A percentile compares a stretch with the other conserved stretches of the same genome.
phyloP scores from a whole-genome alignment of 1,284 basidiomycete species.

The Waitea zeae region DNA sequence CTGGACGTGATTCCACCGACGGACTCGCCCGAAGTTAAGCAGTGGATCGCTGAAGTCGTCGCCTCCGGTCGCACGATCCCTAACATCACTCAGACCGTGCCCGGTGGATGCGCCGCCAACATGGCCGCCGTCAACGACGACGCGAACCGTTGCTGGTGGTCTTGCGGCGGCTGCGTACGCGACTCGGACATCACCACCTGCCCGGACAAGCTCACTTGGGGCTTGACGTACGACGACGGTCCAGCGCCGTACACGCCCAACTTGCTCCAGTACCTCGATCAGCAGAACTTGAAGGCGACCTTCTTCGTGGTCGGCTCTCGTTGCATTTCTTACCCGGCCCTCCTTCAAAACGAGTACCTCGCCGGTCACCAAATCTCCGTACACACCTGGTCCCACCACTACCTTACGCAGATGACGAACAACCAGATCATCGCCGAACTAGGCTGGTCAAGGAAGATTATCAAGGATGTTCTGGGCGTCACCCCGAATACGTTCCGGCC shows the following conservation, averaged over 20 bases:
- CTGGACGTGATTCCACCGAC: constrained; percentile 52
- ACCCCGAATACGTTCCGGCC: constrained; percentile 51
- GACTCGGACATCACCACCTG: constrained; percentile 55
- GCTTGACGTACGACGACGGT: constrained; percentile 59
- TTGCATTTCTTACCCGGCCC: constrained; percentile 38
- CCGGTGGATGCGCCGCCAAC: constrained; percentile 50
- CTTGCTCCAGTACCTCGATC: constrained; percentile 50
- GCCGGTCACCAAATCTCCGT: constrained; percentile 50
- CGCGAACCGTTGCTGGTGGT: constrained; percentile 67
- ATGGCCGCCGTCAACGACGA: constrained; percentile 31
- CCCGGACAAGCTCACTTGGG: constrained; percentile 59
- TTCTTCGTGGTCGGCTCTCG: constrained; percentile 83
- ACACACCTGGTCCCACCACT: constrained; percentile 52
- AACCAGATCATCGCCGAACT: constrained; percentile 81
- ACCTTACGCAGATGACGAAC: constrained; percentile 29
- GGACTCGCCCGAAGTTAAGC: constrained; percentile 50
- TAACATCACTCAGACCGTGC: constrained; percentile 24
- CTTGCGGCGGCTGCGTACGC: constrained; percentile 62
- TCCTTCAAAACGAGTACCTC: constrained; percentile 59
- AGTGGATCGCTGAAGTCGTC: constrained; percentile 51
- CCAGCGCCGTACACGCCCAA: constrained; percentile 72
- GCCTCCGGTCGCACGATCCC: constrained; percentile 40
- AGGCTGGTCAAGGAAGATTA: constrained; percentile 74
- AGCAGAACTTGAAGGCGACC: constrained; percentile 57
- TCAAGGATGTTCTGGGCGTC: constrained; percentile 62